Evolutionary conservation across 805 yeast genomes (phyloP), one percentile per base, ranked within the genome.

Genomic region (Candida lessepsii): DNA sequence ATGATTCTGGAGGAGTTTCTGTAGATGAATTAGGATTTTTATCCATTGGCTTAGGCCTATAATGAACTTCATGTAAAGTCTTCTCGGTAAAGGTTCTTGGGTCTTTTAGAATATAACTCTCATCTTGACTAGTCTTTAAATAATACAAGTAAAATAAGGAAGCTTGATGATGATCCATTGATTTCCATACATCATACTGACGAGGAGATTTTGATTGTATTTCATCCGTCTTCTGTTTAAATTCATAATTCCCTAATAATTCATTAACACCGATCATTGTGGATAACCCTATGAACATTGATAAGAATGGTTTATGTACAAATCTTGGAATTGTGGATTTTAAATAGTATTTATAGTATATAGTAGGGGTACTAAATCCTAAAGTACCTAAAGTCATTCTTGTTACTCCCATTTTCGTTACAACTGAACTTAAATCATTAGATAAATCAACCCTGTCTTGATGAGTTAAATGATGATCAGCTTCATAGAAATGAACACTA

Each of bases 71-170:
- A 37, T 63, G 64, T 11, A 54, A 44, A 2, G 51, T 6, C 24
- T 52, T 43, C 13, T 52, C 55, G 2, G 63, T 59, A 41, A 56
- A 51, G 1, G 51, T 53, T 29, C 68, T 63, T 5, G 89, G 89
- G 51, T 82, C 83, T 40, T 73, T 74, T 48, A 82, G 58, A 27
- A 75, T 64, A 35, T 67, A 67, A 15, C 66, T 68, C 0, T 82
- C 79, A 48, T 81, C 75, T 13, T 66, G 65, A 27, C 70, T 63
- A 0, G 85, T 72, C 43, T 67, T 57, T 35, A 67, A 61, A 54
- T 75, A 82, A 55, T 83, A 83, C 17, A 69, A 42, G 40, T 53
- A 64, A 47, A 67, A 69, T 20, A 65, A 43, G 4, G 67, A 58
- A 5, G 67, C 56, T 28, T 61, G 67, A 34, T 57, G 63, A 20